These are phyloP conservation scores for Chenopodium album DNA, from an alignment of 148 eudicot species.

Conservation along the genomic window DNA sequence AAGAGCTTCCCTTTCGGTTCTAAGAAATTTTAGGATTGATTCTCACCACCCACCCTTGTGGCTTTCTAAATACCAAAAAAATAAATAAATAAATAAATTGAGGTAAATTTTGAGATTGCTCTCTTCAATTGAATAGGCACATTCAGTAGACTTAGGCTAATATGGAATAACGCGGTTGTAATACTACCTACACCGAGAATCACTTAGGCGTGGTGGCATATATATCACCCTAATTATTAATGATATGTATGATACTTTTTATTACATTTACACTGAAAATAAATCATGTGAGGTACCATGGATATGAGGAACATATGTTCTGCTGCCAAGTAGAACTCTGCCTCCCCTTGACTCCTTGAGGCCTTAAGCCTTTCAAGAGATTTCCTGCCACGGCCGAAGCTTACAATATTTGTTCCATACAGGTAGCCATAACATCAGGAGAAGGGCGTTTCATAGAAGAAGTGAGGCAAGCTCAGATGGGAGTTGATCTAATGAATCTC, in stretches of 20 bases:
- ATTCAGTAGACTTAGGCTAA: background rate
- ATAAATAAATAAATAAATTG: too few relatives aligned
- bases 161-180: background rate
- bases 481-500: slow-evolving; percentile 40
- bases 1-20: too few relatives aligned
- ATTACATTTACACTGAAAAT: background rate
- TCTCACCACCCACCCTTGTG: too few relatives aligned
- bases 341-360: background rate
- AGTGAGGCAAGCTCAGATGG: slow-evolving; percentile 57
- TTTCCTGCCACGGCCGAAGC: background rate
- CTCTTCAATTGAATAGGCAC: background rate
- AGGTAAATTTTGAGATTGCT: too few relatives aligned
- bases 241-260: too few relatives aligned
- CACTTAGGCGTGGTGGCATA: too few relatives aligned
- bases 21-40: too few relatives aligned
- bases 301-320: background rate
- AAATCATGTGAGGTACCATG: background rate
- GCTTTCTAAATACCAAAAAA: too few relatives aligned
- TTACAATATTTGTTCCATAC: background rate
- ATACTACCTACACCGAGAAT: background rate
- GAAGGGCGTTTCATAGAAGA: slow-evolving; percentile 43
- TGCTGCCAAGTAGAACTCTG: background rate
- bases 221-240: too few relatives aligned
- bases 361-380: background rate
- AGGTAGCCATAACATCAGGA: slow-evolving; percentile 69